Evolutionary conservation across 345 rosid genomes (phyloP).

Genomic region (Carallia brachiata): DNA sequence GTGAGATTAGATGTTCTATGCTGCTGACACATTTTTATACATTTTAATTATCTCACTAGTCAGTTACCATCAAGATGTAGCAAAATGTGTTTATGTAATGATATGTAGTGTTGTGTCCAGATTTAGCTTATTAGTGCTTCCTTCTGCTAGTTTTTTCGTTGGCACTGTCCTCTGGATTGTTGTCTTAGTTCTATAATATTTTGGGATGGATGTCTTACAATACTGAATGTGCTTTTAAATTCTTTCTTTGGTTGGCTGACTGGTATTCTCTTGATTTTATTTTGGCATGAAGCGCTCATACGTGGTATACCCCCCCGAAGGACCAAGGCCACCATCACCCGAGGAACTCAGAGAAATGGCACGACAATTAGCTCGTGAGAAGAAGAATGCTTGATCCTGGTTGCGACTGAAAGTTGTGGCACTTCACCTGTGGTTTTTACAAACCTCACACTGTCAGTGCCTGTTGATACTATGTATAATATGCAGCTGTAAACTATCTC

Average conservation of each 20-base stretch:
- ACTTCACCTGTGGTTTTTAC: not conserved
- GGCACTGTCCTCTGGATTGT: too few species aligned
- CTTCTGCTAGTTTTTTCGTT: too few species aligned
- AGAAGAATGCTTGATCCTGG: conserved; percentile 20
- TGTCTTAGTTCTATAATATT: not conserved
- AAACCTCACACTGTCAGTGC: not conserved
- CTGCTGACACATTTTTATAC: too few species aligned
- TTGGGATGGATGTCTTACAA: not conserved
- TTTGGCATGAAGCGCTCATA: conserved; percentile 47
- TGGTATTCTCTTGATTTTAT: not conserved
- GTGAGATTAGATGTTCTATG: too few species aligned
- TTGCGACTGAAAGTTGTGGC: conserved; percentile 6
- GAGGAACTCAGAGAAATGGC: conserved; percentile 74
- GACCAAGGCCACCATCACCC: conserved; percentile 54
- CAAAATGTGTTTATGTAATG: too few species aligned
- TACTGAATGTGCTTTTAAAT: not conserved
- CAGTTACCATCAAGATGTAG: too few species aligned
- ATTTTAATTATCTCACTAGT: too few species aligned
- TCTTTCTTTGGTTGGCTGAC: not conserved
- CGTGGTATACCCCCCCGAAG: conserved; percentile 54
- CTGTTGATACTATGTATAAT: not conserved
- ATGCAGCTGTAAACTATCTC: not conserved
- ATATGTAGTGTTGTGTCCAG: too few species aligned
- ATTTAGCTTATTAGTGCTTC: too few species aligned
- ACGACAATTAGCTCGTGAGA: conserved; percentile 52